Conservation (phyloP, 495 filamentous ascomycete species). For the Cladorrhinum samala region DNA sequence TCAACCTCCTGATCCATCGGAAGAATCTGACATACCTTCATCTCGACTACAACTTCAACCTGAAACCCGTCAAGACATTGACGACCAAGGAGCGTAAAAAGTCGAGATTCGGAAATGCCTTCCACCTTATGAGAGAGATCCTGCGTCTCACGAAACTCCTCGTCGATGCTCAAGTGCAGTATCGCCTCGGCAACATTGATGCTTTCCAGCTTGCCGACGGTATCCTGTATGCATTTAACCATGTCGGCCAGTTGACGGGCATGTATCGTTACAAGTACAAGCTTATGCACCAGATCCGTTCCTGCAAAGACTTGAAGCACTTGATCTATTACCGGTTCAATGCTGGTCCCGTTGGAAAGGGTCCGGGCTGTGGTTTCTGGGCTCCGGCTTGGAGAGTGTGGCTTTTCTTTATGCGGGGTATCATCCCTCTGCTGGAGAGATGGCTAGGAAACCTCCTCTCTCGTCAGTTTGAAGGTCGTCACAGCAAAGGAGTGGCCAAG, state of each 20-base stretch:
- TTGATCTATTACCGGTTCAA: slow-evolving; percentile 99
- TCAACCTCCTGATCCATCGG: slow-evolving; percentile 94
- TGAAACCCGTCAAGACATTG: slow-evolving; percentile 97
- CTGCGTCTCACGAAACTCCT: slow-evolving; percentile 96
- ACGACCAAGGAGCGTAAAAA: slow-evolving; percentile 99
- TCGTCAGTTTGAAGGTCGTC: slow-evolving; percentile 95
- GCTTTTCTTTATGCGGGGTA: slow-evolving; percentile 99
- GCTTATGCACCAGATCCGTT: slow-evolving; percentile 99
- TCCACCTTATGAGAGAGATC: slow-evolving; percentile 99
- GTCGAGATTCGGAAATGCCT: slow-evolving; percentile 98
- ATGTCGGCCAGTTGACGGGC: slow-evolving; percentile 95
- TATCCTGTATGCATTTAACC: slow-evolving; percentile 98
- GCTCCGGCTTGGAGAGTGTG: slow-evolving; percentile 98
- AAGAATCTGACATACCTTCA: slow-evolving; percentile 99
- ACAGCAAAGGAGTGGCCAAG: slow-evolving; percentile 99
- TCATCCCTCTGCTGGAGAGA: slow-evolving; percentile 91
- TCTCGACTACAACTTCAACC: slow-evolving; percentile 98
- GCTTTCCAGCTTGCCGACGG: slow-evolving; percentile 98
- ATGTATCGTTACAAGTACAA: slow-evolving; percentile 99
- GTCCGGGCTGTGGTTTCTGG: slow-evolving; percentile 98
- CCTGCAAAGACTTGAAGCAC: slow-evolving; percentile 99
- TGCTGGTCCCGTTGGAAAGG: slow-evolving; percentile 94
- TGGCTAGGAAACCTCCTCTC: slow-evolving; percentile 97
- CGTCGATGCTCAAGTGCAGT: slow-evolving; percentile 98
- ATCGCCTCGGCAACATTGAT: slow-evolving; percentile 96